Conservation (phyloP, 78 protist species). For the Dictyostelium purpureum region DNA sequence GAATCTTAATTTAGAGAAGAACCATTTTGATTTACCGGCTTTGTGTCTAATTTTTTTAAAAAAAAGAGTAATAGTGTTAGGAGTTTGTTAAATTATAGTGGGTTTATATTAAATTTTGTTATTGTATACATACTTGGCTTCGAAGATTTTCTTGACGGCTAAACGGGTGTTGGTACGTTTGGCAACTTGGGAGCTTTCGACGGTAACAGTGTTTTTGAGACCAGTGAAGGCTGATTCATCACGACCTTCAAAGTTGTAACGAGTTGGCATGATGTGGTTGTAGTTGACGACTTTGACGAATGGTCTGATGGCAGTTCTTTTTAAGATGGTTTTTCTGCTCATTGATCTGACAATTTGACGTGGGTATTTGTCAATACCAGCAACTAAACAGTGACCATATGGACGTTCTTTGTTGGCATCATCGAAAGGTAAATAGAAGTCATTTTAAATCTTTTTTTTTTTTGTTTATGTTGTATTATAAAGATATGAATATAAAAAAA, state of each 20-base stretch:
- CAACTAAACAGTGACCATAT: constrained; percentile 97
- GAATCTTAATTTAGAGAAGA: constrained; percentile 97
- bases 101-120: background rate
- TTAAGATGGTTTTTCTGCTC: constrained; percentile 88
- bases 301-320: constrained; percentile 93
- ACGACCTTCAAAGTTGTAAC: constrained; percentile 84
- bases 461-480: too few species aligned
- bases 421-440: constrained; percentile 79
- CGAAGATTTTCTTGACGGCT: constrained; percentile 66
- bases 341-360: constrained; percentile 86
- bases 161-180: constrained; percentile 49
- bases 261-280: constrained; percentile 99
- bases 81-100: background rate
- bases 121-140: constrained; percentile 28
- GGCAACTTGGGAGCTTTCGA: constrained; percentile 77
- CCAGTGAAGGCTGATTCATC: constrained; percentile 76
- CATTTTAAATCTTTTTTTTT: constrained; percentile 1
- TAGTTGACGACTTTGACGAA: constrained; percentile 98
- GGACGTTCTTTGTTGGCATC: constrained; percentile 90
- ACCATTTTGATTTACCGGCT: constrained; percentile 99
- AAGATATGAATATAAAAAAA: background rate
- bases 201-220: constrained; percentile 57
- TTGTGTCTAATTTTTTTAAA: constrained; percentile 67
- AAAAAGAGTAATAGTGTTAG: background rate
- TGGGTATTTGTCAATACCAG: constrained; percentile 97